Conservation (phyloP, 1,139 yeast genomes). For the Candida gigantensis region DNA sequence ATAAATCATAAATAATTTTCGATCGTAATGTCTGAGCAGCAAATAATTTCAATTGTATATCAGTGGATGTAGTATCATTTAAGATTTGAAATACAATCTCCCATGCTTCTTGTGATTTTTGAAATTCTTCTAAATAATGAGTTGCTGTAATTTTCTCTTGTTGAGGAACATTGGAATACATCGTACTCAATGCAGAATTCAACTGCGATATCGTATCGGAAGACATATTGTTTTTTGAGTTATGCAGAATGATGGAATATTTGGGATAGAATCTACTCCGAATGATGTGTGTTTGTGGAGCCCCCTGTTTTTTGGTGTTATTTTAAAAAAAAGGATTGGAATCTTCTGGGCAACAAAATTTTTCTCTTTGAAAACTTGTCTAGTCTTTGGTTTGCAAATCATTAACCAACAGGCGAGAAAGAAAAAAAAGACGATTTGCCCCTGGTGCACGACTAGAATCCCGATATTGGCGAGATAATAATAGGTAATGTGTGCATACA, state of each 20-base stretch:
- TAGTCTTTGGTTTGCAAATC: no score
- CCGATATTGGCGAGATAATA: no score
- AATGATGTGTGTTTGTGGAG: no score
- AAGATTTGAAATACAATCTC: conserved; percentile 43
- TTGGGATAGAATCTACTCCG: background rate
- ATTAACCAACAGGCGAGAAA: no score
- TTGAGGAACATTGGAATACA: conserved; percentile 57
- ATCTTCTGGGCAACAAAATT: no score
- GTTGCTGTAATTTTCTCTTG: conserved; percentile 62
- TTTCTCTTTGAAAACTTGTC: no score
- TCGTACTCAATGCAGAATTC: conserved; percentile 56
- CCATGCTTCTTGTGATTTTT: conserved; percentile 79
- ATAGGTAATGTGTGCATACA: no score
- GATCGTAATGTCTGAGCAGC: conserved; percentile 90
- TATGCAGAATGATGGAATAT: no score
- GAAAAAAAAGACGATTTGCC: no score
- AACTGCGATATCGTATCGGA: conserved; percentile 24
- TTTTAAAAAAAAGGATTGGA: background rate
- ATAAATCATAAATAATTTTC: conserved; percentile 79
- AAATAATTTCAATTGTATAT: conserved; percentile 67
- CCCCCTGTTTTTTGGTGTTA: no score
- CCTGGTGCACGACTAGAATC: no score
- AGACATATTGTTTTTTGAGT: conserved; percentile 9
- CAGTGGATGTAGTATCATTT: conserved; percentile 17
- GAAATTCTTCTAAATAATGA: conserved; percentile 73